These are phyloP conservation scores for Brasenia schreberi DNA, from an alignment of 164 flowering plant species.

Conservation along the genomic window DNA sequence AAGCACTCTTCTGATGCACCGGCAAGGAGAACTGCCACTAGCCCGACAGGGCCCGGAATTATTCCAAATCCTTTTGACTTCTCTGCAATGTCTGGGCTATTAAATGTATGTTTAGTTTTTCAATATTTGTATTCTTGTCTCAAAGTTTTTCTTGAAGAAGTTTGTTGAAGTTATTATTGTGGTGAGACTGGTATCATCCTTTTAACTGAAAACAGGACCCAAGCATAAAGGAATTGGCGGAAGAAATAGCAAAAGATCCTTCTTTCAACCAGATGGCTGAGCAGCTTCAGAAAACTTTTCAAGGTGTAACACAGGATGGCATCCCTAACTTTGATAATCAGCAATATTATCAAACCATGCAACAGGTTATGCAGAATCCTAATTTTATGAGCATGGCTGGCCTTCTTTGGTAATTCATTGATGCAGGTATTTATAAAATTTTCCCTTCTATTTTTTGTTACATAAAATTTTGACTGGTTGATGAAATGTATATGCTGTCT, in stretches of 20 bases:
- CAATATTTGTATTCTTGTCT: not conserved
- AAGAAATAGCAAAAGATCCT: conserved; percentile 91
- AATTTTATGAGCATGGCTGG: conserved; percentile 95
- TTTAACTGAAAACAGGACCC: conserved; percentile 44
- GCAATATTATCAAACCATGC: conserved; percentile 19
- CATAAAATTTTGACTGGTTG: too few relatives aligned
- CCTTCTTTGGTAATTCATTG: conserved; percentile 80
- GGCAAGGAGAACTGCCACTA: conserved; percentile 15
- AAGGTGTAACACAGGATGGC: conserved; percentile 41
- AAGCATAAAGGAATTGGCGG: conserved; percentile 79
- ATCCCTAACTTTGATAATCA: conserved; percentile 17
- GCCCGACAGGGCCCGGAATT: conserved; percentile 26
- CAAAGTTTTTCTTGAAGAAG: not conserved
- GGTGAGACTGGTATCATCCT: not conserved
- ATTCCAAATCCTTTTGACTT: conserved; percentile 65
- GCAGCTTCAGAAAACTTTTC: conserved; percentile 75
- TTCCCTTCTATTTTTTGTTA: not conserved
- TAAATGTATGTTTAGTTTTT: conserved; percentile 36
- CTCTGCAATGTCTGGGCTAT: conserved; percentile 68
- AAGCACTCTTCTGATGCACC: conserved; percentile 20
- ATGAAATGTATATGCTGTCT: not conserved
- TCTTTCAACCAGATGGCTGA: conserved; percentile 91
- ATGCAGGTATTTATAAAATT: conserved; percentile 51
- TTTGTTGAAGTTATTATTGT: too few relatives aligned
- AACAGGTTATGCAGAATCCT: conserved; percentile 96